Evolutionary conservation across 768 basidiomycete species (phyloP), one percentile per base, ranked within the genome.

Genomic region (Boletus insuetus): DNA sequence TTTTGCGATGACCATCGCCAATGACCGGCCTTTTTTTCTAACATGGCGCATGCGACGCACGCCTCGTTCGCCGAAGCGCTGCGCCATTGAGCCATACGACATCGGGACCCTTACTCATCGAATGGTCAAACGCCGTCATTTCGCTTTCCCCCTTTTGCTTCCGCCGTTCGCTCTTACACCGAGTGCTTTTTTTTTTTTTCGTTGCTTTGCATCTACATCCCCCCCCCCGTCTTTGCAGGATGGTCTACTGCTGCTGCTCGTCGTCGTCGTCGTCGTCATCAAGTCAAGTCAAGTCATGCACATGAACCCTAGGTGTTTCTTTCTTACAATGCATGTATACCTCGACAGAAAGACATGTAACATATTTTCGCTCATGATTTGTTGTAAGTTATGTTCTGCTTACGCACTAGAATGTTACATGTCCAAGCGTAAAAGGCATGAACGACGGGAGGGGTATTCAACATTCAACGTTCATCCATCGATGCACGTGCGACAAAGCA

Each of bases 91-190:
- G 35, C 4, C 13, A 49, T 44, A 16, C 6, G 38, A 17, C 48
- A 41, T 41, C 16, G 12, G 53, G 50, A 34, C 47, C 3, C 35
- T 50, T 43, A 32, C 19, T 13, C 22, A 40, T 46, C 26, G 32
- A 41, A 47, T 31, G 26, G 48, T 44, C 51, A 4, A 46, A 42
- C 48, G 35, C 31, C 39, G 17, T 31, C n/a, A 50, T 44, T 52
- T 62, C 58, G 41, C 49, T 63, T 61, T 67, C 49, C 61, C 54
- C 61, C 54, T 57, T 62, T 60, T 55, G 32, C 46, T 57, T 63
- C 58, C 47, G 24, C 6, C 46, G 52, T 57, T 19, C 17, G 6
- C 10, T 9, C 14, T 39, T 19, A 12, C 16, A 6, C 29, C 29
- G 8, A 8, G 29, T 46, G 9, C 24, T 6, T 14, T 49, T 38